Evolutionary conservation across 2,329 filamentous ascomycete species (phyloP).

Genomic region (Incumbomyces delicatus): DNA sequence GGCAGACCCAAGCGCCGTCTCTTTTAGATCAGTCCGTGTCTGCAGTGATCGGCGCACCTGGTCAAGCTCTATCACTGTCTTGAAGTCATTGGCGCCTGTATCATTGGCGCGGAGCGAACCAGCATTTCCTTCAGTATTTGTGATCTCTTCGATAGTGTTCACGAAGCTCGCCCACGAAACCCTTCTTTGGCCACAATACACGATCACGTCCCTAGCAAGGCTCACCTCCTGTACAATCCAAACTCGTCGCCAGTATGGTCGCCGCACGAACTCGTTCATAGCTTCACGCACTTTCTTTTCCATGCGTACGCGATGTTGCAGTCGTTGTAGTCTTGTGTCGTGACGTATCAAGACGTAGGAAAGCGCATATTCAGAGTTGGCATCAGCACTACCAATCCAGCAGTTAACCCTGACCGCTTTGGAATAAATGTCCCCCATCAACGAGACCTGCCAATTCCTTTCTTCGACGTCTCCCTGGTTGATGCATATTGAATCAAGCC

Average conservation of each 20-base stretch:
- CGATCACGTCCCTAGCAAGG: slow-evolving; percentile 4
- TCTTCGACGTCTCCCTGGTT: slow-evolving; percentile 13
- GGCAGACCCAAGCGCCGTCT: too few relatives aligned
- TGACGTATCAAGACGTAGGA: slow-evolving; percentile 8
- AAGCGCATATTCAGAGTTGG: slow-evolving; percentile 9
- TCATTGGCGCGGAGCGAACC: too few relatives aligned
- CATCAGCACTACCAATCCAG: slow-evolving; percentile 17
- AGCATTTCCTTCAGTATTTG: too few relatives aligned
- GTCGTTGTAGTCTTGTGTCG: background rate
- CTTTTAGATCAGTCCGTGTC: too few relatives aligned
- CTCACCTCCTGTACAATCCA: slow-evolving; percentile 21
- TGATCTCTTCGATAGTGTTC: too few relatives aligned
- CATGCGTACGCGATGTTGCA: background rate
- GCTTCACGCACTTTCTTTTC: slow-evolving; percentile 1
- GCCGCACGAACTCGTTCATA: slow-evolving; percentile 13
- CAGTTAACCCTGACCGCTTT: slow-evolving; percentile 15
- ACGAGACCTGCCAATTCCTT: slow-evolving; percentile 8
- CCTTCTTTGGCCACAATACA: too few relatives aligned
- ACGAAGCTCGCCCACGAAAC: too few relatives aligned
- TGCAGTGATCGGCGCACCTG: too few relatives aligned
- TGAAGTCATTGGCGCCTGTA: too few relatives aligned
- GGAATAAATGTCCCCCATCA: slow-evolving; percentile 13
- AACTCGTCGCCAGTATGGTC: slow-evolving; percentile 17
- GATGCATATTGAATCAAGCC: slow-evolving; percentile 15
- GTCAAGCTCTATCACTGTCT: too few relatives aligned